Base-by-base conservation (phyloP, 768 basidiomycete species). In the Dacryopinax spathularia region DNA sequence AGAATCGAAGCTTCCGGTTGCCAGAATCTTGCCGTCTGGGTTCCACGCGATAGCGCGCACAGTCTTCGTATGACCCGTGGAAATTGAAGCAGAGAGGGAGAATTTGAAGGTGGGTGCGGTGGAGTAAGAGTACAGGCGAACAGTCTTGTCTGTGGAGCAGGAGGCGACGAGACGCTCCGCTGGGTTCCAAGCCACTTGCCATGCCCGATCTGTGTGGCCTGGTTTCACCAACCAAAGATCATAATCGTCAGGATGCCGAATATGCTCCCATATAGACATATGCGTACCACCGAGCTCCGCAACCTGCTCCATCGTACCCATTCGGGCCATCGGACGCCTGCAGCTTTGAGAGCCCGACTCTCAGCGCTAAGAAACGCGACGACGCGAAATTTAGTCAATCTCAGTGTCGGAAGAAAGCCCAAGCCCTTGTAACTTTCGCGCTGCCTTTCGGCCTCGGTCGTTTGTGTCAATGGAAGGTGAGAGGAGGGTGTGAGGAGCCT, bases 101-200 rank as follows among this genome's bases (percentile, higher is more conserved):
- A 90, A 87, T 31, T 69, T 74, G 69, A 69, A 3, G 29, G 70
- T 66, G 18, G 71, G 63, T 0, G 71, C 66, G 2, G 70, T 39
- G 16, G 68, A 64, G 76, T 94, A 97, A 27, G 77, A 77, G 72
- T 91, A 97, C 56, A 98, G 75, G 39, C 92, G 81, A 63, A 98
- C 87, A 1, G 90, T 84, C 74, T 91, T 96, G 75, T 99, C 96
- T 5, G 89, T 84, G 3, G 95, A 97, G 72, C 94, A 99, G 4
- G 93, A 93, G 0, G 95, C 92, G 15, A 99, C 77, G 20, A 94
- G 70, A 0, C 89, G 83, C 63, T 87, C 83, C 1, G 78, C 75
- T 0, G 91, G 89, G 72, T 95, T 95, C 90, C 92, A 98, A 4
- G 89, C 83, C 31, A 89, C 78, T 62, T 85, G 78, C 94, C 94